phyloP scores from a whole-genome alignment of 371 early-diverging fungal species.

The Lichtheimia hyalospora region DNA sequence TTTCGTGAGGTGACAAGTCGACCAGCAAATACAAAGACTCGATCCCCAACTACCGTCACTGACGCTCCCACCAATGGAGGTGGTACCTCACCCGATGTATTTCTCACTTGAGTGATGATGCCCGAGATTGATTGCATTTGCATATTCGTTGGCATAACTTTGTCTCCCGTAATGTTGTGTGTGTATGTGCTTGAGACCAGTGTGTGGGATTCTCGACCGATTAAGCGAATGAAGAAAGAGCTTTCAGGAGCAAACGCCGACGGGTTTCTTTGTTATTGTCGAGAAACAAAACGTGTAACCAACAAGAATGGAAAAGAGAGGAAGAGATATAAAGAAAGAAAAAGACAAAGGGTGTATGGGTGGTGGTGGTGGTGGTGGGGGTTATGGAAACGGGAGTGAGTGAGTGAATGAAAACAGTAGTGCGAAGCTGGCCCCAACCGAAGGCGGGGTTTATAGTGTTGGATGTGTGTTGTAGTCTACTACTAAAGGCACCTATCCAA shows the following conservation, averaged over 20 bases:
- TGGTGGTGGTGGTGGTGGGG: too few species aligned
- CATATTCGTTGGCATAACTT: constrained; percentile 11
- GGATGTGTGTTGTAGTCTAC: background rate
- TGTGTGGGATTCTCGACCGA: background rate
- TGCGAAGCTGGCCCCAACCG: too few species aligned
- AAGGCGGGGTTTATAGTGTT: background rate
- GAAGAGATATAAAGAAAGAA: too few species aligned
- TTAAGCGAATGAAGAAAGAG: background rate
- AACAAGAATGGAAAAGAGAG: background rate
- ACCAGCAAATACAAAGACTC: constrained; percentile 78
- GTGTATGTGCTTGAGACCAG: background rate
- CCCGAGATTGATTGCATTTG: constrained; percentile 63
- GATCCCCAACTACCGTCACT: constrained; percentile 64
- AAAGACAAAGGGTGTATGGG: background rate
- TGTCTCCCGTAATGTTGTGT: background rate
- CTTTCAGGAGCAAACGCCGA: background rate
- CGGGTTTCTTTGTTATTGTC: background rate
- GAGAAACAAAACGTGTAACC: background rate
- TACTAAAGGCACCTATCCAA: too few species aligned
- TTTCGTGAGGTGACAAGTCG: constrained; percentile 64
- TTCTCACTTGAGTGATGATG: constrained; percentile 61
- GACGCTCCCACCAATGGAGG: constrained; percentile 80
- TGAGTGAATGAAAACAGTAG: background rate
- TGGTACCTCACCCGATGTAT: constrained; percentile 76
- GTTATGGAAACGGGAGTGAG: background rate